phyloP scores from a whole-genome alignment of 108 stramenopile species.

The Cyclostephanos tholiformis region DNA sequence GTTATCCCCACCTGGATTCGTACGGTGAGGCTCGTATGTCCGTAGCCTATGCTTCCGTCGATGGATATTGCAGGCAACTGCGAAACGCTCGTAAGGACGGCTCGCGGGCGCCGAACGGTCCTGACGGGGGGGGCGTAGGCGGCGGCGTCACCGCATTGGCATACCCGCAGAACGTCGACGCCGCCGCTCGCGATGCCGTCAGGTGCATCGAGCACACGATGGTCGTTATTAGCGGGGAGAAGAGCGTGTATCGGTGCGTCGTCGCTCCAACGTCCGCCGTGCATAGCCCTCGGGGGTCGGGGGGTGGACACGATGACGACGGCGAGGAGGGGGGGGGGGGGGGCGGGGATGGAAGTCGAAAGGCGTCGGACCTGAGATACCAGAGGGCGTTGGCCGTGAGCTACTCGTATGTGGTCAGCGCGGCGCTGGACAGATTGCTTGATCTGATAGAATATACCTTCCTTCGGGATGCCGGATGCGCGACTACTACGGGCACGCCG shows the following conservation, averaged over 20 bases:
- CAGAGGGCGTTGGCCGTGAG: conserved; percentile 66
- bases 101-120: conserved; percentile 9
- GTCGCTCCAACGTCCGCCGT: conserved; percentile 56
- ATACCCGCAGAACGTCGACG: conserved; percentile 57
- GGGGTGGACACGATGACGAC: neutral
- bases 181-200: conserved; percentile 81
- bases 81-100: conserved; percentile 70
- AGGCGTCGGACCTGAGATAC: conserved; percentile 52
- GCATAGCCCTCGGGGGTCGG: conserved; percentile 19
- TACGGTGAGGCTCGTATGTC: conserved; percentile 81
- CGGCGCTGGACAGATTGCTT: conserved; percentile 76
- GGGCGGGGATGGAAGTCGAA: conserved; percentile 23
- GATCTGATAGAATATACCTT: conserved; percentile 88
- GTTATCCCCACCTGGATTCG: conserved; percentile 83
- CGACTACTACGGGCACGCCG: conserved; percentile 6
- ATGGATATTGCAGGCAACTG: conserved; percentile 72
- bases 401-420: conserved; percentile 71
- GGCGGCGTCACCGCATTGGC: conserved; percentile 13
- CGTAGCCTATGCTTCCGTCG: conserved; percentile 66
- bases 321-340: neutral
- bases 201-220: conserved; percentile 88
- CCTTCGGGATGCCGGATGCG: conserved; percentile 69
- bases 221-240: conserved; percentile 81
- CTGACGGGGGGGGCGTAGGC: neutral
- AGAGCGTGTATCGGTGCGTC: conserved; percentile 77